These are phyloP conservation scores for Fragilaria radians DNA, from an alignment of 108 stramenopile species.

Conservation along the genomic window DNA sequence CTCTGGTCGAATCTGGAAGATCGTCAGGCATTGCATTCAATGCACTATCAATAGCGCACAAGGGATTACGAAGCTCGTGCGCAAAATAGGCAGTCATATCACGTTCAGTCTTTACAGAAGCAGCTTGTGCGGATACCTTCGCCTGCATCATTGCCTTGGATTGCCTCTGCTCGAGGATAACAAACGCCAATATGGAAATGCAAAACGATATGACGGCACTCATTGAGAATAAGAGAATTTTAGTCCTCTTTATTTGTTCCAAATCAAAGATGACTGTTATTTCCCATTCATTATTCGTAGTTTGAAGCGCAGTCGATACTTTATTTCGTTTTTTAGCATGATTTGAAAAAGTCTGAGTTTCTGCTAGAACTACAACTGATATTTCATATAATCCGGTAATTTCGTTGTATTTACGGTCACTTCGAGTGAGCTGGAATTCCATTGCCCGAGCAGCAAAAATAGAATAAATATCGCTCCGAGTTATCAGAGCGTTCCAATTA, in stretches of 20 bases:
- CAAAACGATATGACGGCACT: background rate
- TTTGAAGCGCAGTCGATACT: conserved; percentile 6
- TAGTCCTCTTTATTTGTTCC: background rate
- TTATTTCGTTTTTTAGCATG: background rate
- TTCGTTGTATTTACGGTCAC: conserved; percentile 14
- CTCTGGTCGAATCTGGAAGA: background rate
- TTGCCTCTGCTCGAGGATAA: background rate
- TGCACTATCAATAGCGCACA: conserved; percentile 48
- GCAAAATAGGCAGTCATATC: conserved; percentile 46
- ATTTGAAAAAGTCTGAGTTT: background rate
- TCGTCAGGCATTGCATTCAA: conserved; percentile 18
- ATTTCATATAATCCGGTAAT: conserved; percentile 1
- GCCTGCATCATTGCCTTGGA: too few species aligned
- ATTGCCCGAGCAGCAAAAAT: conserved; percentile 20
- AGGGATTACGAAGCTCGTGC: conserved; percentile 42
- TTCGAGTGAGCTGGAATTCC: conserved; percentile 48
- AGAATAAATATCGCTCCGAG: conserved; percentile 30
- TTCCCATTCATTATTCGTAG: conserved; percentile 23
- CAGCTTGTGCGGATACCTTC: background rate
- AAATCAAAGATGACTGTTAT: conserved; percentile 11
- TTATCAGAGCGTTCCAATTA: conserved; percentile 25
- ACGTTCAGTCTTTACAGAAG: conserved; percentile 20
- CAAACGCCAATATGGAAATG: background rate
- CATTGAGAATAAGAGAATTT: too few species aligned
- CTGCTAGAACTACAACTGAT: conserved; percentile 5